Evolutionary conservation across 1,284 basidiomycete genomes (phyloP).

Genomic region (Leccinum angustisporum): DNA sequence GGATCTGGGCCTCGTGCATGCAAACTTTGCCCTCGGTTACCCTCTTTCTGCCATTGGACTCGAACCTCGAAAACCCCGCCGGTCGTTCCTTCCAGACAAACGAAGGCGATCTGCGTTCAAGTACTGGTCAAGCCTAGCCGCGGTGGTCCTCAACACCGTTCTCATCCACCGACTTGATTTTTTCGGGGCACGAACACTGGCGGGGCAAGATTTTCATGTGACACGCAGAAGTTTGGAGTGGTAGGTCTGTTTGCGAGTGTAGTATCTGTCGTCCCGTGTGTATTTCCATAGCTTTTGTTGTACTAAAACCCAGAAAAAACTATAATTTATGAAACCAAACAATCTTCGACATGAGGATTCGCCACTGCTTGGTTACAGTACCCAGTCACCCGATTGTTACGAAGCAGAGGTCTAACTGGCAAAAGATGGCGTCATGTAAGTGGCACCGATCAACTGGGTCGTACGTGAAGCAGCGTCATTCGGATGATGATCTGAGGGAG

Average conservation of each 20-base stretch:
- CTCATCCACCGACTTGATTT: neutral
- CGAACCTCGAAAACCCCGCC: neutral
- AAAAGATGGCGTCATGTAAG: too few relatives aligned
- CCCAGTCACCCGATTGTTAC: too few relatives aligned
- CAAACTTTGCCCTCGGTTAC: neutral
- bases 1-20: too few relatives aligned
- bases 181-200: neutral
- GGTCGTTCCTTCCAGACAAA: neutral
- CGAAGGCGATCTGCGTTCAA: neutral
- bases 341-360: too few relatives aligned
- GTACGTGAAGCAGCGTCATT: too few relatives aligned
- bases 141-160: neutral
- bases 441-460: too few relatives aligned
- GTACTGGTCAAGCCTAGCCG: neutral
- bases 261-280: constrained; percentile 6
- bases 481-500: too few relatives aligned
- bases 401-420: too few relatives aligned
- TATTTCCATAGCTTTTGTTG: constrained; percentile 11
- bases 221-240: constrained; percentile 12
- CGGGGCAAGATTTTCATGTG: constrained; percentile 5
- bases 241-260: constrained; percentile 10
- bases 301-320: constrained; percentile 19
- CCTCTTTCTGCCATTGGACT: constrained; percentile 1
- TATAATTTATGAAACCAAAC: constrained; percentile 7
- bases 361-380: too few relatives aligned